Evolutionary conservation across 805 yeast genomes (phyloP).

Genomic region (Kazachstania taianensis): DNA sequence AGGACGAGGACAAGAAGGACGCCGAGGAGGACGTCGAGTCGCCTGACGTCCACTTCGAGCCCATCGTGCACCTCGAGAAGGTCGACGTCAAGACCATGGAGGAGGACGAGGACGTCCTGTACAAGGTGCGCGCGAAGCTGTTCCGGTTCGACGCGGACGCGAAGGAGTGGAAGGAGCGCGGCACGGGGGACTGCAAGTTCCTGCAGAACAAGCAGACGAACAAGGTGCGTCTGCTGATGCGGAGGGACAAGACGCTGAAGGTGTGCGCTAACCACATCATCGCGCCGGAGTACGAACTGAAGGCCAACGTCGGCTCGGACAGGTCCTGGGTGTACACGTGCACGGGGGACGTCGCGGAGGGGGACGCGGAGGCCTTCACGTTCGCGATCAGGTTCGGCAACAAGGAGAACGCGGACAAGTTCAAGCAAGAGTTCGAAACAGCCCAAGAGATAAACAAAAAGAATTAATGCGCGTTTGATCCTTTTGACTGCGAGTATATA

Average conservation of each 20-base stretch:
- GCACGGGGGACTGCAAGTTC: slow-evolving; percentile 96
- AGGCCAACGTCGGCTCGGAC: slow-evolving; percentile 92
- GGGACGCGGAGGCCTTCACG: slow-evolving; percentile 91
- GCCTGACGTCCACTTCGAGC: slow-evolving; percentile 81
- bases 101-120: slow-evolving; percentile 74
- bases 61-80: slow-evolving; percentile 86
- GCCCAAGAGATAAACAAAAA: slow-evolving; percentile 65
- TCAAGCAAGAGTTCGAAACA: slow-evolving; percentile 82
- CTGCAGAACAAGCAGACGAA: slow-evolving; percentile 75
- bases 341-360: slow-evolving; percentile 91
- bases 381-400: slow-evolving; percentile 91
- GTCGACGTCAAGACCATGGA: slow-evolving; percentile 95
- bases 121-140: slow-evolving; percentile 88
- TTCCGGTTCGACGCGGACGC: slow-evolving; percentile 79
- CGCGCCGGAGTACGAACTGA: slow-evolving; percentile 70
- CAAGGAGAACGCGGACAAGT: slow-evolving; percentile 88
- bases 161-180: slow-evolving; percentile 98
- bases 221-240: slow-evolving; percentile 89
- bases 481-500: background rate
- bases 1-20: slow-evolving; percentile 20
- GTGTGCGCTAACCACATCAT: slow-evolving; percentile 95
- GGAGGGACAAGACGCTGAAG: slow-evolving; percentile 97
- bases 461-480: background rate
- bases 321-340: slow-evolving; percentile 97
- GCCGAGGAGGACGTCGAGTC: slow-evolving; percentile 34